phyloP scores from a whole-genome alignment of 2,329 filamentous ascomycete genomes.

The Tolypocladium ovalisporum region DNA sequence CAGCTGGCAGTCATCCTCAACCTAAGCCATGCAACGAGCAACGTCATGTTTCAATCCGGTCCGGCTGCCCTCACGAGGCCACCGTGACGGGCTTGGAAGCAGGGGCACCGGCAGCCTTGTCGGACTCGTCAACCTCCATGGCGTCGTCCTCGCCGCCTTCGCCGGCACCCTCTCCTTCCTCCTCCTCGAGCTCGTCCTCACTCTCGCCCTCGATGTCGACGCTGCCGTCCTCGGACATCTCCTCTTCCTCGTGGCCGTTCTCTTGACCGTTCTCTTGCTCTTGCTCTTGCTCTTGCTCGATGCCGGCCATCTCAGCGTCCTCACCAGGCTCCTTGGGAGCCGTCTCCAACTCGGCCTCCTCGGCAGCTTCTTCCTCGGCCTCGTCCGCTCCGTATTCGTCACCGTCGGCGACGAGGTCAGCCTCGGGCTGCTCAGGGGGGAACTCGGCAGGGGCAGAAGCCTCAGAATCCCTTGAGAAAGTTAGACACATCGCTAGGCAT shows the following conservation, averaged over 20 bases:
- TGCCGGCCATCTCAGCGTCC: conserved; percentile 67
- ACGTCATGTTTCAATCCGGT: neutral
- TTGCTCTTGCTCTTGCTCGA: conserved; percentile 40
- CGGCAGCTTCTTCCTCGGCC: conserved; percentile 59
- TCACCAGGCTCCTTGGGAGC: conserved; percentile 45
- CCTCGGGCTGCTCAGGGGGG: conserved; percentile 94
- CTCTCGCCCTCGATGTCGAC: conserved; percentile 73
- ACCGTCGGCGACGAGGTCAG: conserved; percentile 76
- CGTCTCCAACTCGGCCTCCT: conserved; percentile 41
- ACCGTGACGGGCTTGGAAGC: conserved; percentile 21
- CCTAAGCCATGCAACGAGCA: neutral
- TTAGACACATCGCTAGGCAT: neutral
- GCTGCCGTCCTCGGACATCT: conserved; percentile 61
- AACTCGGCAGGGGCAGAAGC: conserved; percentile 92
- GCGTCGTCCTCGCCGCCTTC: conserved; percentile 28
- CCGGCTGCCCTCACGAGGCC: conserved; percentile 13
- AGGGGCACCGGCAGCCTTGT: conserved; percentile 20
- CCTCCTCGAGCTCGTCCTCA: conserved; percentile 60
- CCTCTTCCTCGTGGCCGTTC: conserved; percentile 49
- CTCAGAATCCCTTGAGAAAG: conserved; percentile 75
- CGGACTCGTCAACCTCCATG: conserved; percentile 38
- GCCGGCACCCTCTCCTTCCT: conserved; percentile 29
- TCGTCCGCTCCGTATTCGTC: conserved; percentile 88
- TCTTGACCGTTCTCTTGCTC: conserved; percentile 19
- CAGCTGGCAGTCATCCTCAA: neutral